Conservation (phyloP, 495 filamentous ascomycete genomes). For the Penicillium verhagenii region DNA sequence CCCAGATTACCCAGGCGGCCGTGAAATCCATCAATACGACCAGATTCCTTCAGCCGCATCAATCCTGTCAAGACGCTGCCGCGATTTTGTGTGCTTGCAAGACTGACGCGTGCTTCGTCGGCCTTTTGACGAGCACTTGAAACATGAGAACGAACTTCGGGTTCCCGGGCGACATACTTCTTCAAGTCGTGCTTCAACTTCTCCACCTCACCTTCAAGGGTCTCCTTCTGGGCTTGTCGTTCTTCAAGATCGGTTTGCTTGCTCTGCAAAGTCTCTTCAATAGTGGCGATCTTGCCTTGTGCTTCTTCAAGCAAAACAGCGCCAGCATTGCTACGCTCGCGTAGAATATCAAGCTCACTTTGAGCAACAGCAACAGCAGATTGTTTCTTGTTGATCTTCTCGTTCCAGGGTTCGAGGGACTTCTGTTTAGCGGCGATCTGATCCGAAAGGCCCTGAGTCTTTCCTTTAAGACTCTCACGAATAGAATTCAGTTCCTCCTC, state of each 20-base stretch:
- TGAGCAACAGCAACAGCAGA: constrained; percentile 91
- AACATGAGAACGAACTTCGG: constrained; percentile 73
- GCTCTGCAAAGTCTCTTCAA: constrained; percentile 63
- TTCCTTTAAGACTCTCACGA: constrained; percentile 83
- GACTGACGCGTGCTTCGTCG: constrained; percentile 86
- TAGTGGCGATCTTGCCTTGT: constrained; percentile 70
- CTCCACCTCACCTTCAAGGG: constrained; percentile 70
- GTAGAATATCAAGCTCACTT: constrained; percentile 87
- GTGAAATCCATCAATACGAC: constrained; percentile 94
- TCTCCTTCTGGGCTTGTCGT: constrained; percentile 66
- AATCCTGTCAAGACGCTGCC: constrained; percentile 88
- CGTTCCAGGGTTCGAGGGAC: constrained; percentile 92
- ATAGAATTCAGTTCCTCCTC: constrained; percentile 79
- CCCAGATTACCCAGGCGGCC: constrained; percentile 93
- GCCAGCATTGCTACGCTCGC: constrained; percentile 83
- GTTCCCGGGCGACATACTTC: constrained; percentile 71
- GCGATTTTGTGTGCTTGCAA: constrained; percentile 85
- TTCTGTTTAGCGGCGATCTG: constrained; percentile 91
- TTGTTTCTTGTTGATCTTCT: constrained; percentile 92
- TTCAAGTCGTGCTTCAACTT: constrained; percentile 69
- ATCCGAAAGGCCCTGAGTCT: constrained; percentile 91
- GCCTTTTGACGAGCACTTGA: constrained; percentile 89
- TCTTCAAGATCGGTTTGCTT: constrained; percentile 77
- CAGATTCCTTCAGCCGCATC: constrained; percentile 93
- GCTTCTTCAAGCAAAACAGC: constrained; percentile 79